phyloP scores from a whole-genome alignment of 169 alveolate genomes.

The Eimeria necatrix region DNA sequence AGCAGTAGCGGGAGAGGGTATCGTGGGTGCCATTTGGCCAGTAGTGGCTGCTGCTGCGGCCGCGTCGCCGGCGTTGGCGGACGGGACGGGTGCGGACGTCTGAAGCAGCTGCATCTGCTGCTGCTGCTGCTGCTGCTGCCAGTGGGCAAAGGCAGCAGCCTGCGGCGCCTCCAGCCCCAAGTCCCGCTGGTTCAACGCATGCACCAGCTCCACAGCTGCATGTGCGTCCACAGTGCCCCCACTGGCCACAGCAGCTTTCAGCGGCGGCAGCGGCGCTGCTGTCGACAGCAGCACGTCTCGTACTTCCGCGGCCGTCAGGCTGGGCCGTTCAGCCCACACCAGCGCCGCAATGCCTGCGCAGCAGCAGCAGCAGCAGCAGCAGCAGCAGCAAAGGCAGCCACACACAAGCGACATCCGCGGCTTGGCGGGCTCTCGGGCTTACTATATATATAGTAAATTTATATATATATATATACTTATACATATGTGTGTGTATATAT shows the following conservation, averaged over 20 bases:
- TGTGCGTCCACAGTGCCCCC: not conserved
- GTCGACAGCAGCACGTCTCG: slow-evolving; percentile 39
- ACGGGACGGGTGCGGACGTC: not conserved
- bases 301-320: slow-evolving; percentile 65
- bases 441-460: not conserved
- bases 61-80: not conserved
- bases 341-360: slow-evolving; percentile 61
- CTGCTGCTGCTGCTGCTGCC: slow-evolving; percentile 1
- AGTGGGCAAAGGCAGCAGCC: not conserved
- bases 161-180: not conserved
- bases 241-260: not conserved
- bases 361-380: not conserved
- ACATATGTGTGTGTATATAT: not conserved
- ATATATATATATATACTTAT: too few species aligned
- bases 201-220: slow-evolving; percentile 30
- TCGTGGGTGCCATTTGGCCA: too few species aligned
- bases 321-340: slow-evolving; percentile 59
- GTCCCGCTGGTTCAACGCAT: slow-evolving; percentile 10
- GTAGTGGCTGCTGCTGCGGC: not conserved
- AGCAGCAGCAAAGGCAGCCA: not conserved
- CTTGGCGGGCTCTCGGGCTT: too few species aligned
- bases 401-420: not conserved
- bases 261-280: not conserved
- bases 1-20: too few species aligned
- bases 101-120: not conserved